Percentiles rank a stretch among this genome's conserved stretches.
Conservation (phyloP, 1,284 basidiomycete genomes). For the Cutaneotrichosporon sp. region DNA sequence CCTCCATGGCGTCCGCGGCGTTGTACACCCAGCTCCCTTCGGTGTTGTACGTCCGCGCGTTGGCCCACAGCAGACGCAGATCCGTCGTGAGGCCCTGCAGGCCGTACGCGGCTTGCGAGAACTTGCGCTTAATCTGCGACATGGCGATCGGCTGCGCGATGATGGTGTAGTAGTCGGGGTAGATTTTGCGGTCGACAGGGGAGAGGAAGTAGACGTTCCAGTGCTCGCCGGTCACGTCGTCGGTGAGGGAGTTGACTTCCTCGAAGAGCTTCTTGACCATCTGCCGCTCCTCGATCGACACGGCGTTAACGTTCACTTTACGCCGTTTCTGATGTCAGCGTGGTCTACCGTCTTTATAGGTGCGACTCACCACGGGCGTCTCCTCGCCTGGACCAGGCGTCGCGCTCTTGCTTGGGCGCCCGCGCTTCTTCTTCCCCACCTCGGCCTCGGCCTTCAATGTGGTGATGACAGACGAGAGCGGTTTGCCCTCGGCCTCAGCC, state of each 20-base stretch:
- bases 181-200: conserved; percentile 71
- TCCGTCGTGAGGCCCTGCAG: conserved; percentile 71
- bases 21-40: conserved; percentile 77
- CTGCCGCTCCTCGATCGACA: conserved; percentile 17
- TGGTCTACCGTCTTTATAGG: neutral
- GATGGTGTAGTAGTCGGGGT: conserved; percentile 83
- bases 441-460: conserved; percentile 23
- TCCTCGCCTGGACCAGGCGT: conserved; percentile 42
- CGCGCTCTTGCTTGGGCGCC: conserved; percentile 36
- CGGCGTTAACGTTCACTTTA: conserved; percentile 23
- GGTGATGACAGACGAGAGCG: conserved; percentile 29
- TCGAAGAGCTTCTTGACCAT: conserved; percentile 58
- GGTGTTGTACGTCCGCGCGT: conserved; percentile 79
- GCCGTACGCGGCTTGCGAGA: conserved; percentile 69
- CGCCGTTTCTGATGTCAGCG: conserved; percentile 37
- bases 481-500: conserved; percentile 44
- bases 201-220: conserved; percentile 80
- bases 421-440: conserved; percentile 39
- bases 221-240: conserved; percentile 60
- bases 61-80: conserved; percentile 82
- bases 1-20: conserved; percentile 88
- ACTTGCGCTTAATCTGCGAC: conserved; percentile 77
- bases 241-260: conserved; percentile 35
- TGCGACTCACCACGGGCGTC: conserved; percentile 27
- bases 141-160: conserved; percentile 76